phyloP scores from a whole-genome alignment of 2,329 filamentous ascomycete species.

The Paracamarosporium sp. region DNA sequence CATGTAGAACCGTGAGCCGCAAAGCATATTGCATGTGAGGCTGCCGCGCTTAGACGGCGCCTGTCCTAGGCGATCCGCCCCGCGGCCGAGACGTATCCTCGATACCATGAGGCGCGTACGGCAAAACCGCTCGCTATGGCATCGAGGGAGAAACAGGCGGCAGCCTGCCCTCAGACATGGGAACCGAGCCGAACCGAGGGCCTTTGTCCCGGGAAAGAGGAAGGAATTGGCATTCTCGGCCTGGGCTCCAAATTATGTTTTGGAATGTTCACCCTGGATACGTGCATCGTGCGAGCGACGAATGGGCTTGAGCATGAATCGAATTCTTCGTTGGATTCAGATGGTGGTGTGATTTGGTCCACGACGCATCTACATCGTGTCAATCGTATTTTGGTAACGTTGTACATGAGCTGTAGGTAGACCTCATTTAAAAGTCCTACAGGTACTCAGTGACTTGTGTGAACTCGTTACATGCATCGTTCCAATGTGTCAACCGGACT shows the following conservation, averaged over 20 bases:
- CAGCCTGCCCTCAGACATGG: not conserved
- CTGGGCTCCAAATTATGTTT: not conserved
- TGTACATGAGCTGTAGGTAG: conserved; percentile 1
- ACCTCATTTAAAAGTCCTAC: not conserved
- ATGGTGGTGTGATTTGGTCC: not conserved
- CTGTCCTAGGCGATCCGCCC: not conserved
- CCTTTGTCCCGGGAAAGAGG: not conserved
- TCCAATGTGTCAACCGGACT: not conserved
- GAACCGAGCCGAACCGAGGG: not conserved
- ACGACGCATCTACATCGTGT: not conserved
- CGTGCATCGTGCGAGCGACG: not conserved
- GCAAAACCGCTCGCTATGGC: not conserved
- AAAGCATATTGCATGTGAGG: not conserved
- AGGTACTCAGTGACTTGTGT: too few relatives aligned
- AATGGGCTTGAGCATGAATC: not conserved
- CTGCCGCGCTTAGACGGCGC: not conserved
- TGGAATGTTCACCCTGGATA: not conserved
- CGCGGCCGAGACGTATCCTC: conserved; percentile 3
- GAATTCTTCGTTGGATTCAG: not conserved
- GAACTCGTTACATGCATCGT: not conserved
- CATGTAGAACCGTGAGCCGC: conserved; percentile 1
- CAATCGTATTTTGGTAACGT: not conserved
- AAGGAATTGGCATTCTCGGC: not conserved
- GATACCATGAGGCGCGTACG: not conserved
- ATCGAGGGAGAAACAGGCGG: not conserved